phyloP scores from a whole-genome alignment of 208 protist species.

The Wallacemonas rigidus region DNA sequence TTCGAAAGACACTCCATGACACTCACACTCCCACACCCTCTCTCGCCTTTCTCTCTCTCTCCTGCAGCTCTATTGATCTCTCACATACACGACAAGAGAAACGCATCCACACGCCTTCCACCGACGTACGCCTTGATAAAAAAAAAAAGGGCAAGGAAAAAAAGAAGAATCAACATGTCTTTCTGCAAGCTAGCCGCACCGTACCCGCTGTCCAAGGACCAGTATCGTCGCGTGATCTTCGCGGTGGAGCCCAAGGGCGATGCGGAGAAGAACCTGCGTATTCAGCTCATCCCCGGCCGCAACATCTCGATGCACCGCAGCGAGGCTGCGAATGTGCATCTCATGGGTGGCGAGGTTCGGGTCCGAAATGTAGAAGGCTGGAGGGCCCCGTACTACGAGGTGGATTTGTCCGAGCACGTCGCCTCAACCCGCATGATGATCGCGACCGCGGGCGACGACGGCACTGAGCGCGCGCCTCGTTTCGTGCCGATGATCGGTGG shows the following conservation, averaged over 20 bases:
- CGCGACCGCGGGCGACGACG: constrained; percentile 26
- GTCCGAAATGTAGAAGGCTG: constrained; percentile 29
- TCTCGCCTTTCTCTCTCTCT: no score
- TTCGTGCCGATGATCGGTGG: constrained; percentile 43
- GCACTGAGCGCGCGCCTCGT: constrained; percentile 23
- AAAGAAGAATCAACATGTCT: constrained; percentile 22
- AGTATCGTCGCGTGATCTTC: constrained; percentile 56
- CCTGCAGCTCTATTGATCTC: no score
- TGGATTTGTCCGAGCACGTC: constrained; percentile 31
- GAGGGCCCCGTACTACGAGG: constrained; percentile 45
- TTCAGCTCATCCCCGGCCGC: constrained; percentile 65
- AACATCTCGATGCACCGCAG: constrained; percentile 34
- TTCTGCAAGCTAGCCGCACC: constrained; percentile 34
- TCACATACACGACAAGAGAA: no score
- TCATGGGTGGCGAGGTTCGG: constrained; percentile 32
- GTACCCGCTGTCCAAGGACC: constrained; percentile 40
- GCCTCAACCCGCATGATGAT: constrained; percentile 25
- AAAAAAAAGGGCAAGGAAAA: constrained; percentile 8
- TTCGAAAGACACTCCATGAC: no score
- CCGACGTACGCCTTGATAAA: constrained; percentile 10
- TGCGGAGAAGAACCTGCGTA: constrained; percentile 30
- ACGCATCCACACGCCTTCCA: neutral
- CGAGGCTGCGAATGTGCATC: constrained; percentile 23
- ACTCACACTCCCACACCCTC: no score
- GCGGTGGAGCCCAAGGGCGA: constrained; percentile 45